Evolutionary conservation across 2,329 filamentous ascomycete species (phyloP), one percentile per base, ranked within the genome.

Genomic region (Parafenestella ontariensis): DNA sequence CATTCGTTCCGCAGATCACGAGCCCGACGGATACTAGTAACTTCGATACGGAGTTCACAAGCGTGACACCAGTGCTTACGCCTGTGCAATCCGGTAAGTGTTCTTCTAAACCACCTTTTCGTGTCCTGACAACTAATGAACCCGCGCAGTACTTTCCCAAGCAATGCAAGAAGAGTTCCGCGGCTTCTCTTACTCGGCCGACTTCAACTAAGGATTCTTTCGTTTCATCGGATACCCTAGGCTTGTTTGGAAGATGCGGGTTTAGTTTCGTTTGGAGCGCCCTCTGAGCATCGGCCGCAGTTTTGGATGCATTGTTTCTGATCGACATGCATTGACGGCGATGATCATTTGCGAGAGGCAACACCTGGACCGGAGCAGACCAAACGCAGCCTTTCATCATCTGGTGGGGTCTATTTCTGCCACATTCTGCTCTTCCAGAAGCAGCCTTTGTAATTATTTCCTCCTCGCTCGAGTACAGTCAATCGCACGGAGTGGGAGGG

Each of bases 101-200:
- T 21, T n/a, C 15, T 13, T 3, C 13, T 2, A 17, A 15, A 5
- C 24, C 24, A 26, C 31, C 11, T 5, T 3, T n/a, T 17, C 9
- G 31, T 34, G 15, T 11, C 13, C 31, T 5, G 13, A 44, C 39
- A 29, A 65, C 52, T 64, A 57, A 58, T 59, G n/a, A 58, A 52
- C 53, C 23, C 54, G 47, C 41, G 7, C 65, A 96, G 95, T 99
- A 40, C 85, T 99, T 61, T 96, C 94, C 24, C 95, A 98, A 82
- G 92, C 92, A 39, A 98, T 98, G 93, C 95, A 99, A 81, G 95
- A 99, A 81, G 93, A 99, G 77, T 99, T 99, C 89, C 88, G 95
- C 55, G 95, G 95, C 64, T 99, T 99, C 82, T 98, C 94, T 23
- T 99, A 99, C 79, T 95, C 91, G 47, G 91, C 91, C 56, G 92